Conservation (phyloP, 495 filamentous ascomycete species). For the Viridothelium virens region DNA sequence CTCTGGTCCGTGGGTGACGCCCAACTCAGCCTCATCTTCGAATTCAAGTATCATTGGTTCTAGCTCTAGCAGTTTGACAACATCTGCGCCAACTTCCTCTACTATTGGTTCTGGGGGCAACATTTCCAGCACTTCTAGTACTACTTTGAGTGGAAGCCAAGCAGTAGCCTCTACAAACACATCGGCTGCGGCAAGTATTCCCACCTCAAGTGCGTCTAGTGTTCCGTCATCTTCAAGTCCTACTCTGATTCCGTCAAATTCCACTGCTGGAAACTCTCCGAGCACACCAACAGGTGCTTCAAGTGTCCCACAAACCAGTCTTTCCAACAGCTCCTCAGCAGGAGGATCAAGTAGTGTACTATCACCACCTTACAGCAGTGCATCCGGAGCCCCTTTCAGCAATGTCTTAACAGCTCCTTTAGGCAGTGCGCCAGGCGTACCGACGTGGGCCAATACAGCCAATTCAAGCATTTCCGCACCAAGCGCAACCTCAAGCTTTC, state of each 20-base stretch:
- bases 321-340: neutral
- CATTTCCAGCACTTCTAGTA: neutral
- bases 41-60: neutral
- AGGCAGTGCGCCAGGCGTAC: neutral
- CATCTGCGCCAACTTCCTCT: neutral
- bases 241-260: neutral
- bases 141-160: neutral
- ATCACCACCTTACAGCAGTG: no score
- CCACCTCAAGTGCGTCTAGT: neutral
- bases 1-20: neutral
- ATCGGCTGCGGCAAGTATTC: neutral
- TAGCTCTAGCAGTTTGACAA: neutral
- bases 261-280: neutral
- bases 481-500: neutral
- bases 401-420: neutral
- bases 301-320: neutral
- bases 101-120: neutral
- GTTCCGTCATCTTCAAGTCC: neutral
- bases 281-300: neutral
- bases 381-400: neutral
- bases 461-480: neutral
- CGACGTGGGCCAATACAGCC: neutral
- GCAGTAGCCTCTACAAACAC: neutral
- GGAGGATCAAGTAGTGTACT: no score
- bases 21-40: neutral